phyloP scores from a whole-genome alignment of 306 rosid genomes.

The Mucuna pruriens region DNA sequence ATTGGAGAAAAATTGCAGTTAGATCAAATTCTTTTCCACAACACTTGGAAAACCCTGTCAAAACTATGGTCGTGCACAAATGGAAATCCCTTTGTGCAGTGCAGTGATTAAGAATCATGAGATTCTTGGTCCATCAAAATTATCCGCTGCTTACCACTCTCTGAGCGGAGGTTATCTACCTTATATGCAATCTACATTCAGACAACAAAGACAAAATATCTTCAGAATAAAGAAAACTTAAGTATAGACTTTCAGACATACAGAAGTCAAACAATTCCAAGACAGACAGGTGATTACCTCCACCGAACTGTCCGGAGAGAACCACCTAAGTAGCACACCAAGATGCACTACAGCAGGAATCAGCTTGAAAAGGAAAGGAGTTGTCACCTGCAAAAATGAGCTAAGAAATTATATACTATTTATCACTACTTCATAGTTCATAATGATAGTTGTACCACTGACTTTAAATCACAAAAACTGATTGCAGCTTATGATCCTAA shows the following conservation, averaged over 20 bases:
- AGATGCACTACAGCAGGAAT: constrained; percentile 96
- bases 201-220: constrained; percentile 19
- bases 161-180: constrained; percentile 86
- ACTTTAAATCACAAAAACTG: constrained; percentile 8
- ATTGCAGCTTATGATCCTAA: constrained; percentile 17
- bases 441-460: background rate
- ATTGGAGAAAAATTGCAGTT: constrained; percentile 39
- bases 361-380: constrained; percentile 94
- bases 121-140: constrained; percentile 81
- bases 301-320: constrained; percentile 71
- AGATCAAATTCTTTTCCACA: constrained; percentile 38
- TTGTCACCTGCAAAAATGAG: constrained; percentile 72
- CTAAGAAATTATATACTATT: constrained; percentile 26
- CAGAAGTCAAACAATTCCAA: background rate
- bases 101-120: constrained; percentile 47
- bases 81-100: constrained; percentile 18
- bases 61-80: constrained; percentile 37
- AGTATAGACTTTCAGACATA: background rate
- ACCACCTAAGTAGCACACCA: constrained; percentile 93
- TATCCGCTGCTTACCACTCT: constrained; percentile 88
- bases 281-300: constrained; percentile 61
- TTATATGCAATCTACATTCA: constrained; percentile 70
- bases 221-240: constrained; percentile 26
- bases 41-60: constrained; percentile 37
- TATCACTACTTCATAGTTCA: constrained; percentile 20